Conservation (phyloP, 2,329 filamentous ascomycete genomes). For the Neoscytalidium dimidiatum region DNA sequence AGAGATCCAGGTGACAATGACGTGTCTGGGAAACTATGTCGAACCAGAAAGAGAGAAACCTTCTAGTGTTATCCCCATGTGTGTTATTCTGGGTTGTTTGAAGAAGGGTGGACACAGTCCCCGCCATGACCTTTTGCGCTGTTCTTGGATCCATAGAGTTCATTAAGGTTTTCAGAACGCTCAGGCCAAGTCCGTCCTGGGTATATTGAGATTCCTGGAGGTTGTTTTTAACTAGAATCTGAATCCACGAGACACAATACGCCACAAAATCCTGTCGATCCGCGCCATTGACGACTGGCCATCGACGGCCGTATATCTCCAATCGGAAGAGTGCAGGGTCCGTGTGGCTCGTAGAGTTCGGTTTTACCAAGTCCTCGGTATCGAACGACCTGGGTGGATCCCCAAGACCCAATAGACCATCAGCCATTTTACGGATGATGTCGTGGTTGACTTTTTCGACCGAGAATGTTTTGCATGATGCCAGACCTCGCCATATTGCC, state of each 20-base stretch:
- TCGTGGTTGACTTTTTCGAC: background rate
- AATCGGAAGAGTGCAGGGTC: background rate
- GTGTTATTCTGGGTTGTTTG: background rate
- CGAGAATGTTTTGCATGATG: background rate
- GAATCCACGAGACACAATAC: background rate
- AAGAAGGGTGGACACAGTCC: background rate
- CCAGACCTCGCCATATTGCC: constrained; percentile 9
- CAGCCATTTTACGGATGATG: background rate
- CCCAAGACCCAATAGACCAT: background rate
- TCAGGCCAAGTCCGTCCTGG: background rate
- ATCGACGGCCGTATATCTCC: background rate
- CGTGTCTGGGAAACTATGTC: background rate
- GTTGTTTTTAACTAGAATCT: background rate
- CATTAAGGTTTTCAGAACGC: background rate
- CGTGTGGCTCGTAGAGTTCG: background rate
- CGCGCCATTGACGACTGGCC: background rate
- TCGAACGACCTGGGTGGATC: background rate
- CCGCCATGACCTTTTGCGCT: background rate
- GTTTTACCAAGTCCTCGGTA: background rate
- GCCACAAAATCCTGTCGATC: background rate
- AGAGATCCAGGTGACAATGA: background rate
- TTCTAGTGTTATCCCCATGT: background rate
- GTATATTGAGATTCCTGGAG: background rate
- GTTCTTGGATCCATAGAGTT: background rate
- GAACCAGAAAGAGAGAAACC: background rate